phyloP scores from a whole-genome alignment of 2,329 filamentous ascomycete species.

The Cryphonectria naterciae region DNA sequence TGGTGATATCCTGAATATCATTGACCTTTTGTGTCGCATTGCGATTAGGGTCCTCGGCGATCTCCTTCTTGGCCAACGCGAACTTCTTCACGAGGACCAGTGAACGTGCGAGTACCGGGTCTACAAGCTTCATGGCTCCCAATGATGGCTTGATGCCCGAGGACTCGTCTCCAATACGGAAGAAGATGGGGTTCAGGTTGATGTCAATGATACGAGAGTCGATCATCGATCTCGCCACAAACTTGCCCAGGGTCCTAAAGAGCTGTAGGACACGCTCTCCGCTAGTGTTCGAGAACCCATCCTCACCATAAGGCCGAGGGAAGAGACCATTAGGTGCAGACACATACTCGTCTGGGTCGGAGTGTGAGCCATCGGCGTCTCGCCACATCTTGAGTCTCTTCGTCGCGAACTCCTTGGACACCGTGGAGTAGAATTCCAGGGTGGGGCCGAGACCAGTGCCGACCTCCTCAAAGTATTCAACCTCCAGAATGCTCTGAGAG shows the following conservation, averaged over 20 bases:
- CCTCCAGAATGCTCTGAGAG: slow-evolving; percentile 93
- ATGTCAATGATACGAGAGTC: slow-evolving; percentile 98
- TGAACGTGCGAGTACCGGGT: slow-evolving; percentile 83
- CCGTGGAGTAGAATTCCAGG: slow-evolving; percentile 95
- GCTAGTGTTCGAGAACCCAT: slow-evolving; percentile 73
- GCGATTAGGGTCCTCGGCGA: slow-evolving; percentile 72
- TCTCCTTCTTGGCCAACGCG: slow-evolving; percentile 75
- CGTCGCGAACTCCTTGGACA: slow-evolving; percentile 95
- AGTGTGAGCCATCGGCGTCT: slow-evolving; percentile 71
- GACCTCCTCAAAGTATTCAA: slow-evolving; percentile 98
- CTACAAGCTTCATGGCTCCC: slow-evolving; percentile 86
- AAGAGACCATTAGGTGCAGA: slow-evolving; percentile 86
- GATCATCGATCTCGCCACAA: slow-evolving; percentile 96
- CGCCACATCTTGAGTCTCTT: slow-evolving; percentile 98
- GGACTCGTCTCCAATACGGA: slow-evolving; percentile 81
- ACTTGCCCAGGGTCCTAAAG: slow-evolving; percentile 94
- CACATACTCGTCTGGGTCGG: slow-evolving; percentile 76
- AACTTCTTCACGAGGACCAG: slow-evolving; percentile 88
- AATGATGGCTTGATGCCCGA: slow-evolving; percentile 76
- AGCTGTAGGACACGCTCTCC: slow-evolving; percentile 87
- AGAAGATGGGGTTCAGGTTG: slow-evolving; percentile 96
- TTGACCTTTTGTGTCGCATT: slow-evolving; percentile 71
- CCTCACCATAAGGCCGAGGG: slow-evolving; percentile 84
- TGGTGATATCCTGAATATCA: slow-evolving; percentile 68
- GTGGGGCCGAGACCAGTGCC: slow-evolving; percentile 95